Evolutionary conservation across 192 early-diverging fungal genomes (phyloP).

Genomic region (Chytriomyces sp.): DNA sequence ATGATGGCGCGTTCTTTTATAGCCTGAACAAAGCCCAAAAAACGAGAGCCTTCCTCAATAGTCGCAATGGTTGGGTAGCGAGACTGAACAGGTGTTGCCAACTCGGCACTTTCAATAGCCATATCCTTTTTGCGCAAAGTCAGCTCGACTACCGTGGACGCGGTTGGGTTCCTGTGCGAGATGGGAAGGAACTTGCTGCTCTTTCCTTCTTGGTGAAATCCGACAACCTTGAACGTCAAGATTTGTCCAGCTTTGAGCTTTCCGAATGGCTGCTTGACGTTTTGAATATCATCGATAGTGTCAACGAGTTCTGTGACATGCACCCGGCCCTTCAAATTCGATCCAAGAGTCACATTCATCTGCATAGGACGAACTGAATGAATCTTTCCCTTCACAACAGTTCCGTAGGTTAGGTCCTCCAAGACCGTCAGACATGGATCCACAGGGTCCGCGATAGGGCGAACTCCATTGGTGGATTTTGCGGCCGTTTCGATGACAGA

Average conservation of each 20-base stretch:
- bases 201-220: conserved; percentile 60
- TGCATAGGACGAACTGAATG: conserved; percentile 40
- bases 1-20: conserved; percentile 40
- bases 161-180: conserved; percentile 51
- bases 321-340: conserved; percentile 72
- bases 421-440: conserved; percentile 27
- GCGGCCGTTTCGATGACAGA: not conserved
- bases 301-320: conserved; percentile 74
- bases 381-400: conserved; percentile 35
- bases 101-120: conserved; percentile 40
- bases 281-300: conserved; percentile 33
- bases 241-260: conserved; percentile 39
- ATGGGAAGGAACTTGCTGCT: conserved; percentile 67
- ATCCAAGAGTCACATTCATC: conserved; percentile 64
- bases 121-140: conserved; percentile 48
- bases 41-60: conserved; percentile 30
- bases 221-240: conserved; percentile 69
- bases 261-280: conserved; percentile 44
- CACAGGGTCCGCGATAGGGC: conserved; percentile 28
- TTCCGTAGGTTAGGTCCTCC: conserved; percentile 39
- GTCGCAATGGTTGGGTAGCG: conserved; percentile 28
- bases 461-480: conserved; percentile 10
- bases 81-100: not conserved
- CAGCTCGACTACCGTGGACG: conserved; percentile 61
- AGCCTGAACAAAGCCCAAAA: conserved; percentile 47